Percentiles rank a stretch among this genome's conserved stretches.
phyloP scores from a whole-genome alignment of 345 rosid species.

The Populus deltoides region DNA sequence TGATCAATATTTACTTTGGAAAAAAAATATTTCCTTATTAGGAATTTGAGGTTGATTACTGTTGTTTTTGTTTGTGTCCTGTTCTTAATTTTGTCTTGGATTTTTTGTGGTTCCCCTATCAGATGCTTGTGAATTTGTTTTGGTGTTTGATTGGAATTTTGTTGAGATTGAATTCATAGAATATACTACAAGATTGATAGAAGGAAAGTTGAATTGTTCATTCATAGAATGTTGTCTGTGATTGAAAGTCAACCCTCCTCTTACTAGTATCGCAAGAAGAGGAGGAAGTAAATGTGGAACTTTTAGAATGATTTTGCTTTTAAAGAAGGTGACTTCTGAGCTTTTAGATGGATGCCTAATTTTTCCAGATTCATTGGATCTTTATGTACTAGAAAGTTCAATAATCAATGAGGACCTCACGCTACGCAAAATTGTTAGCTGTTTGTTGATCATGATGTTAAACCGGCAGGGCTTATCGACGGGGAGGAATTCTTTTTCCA shows the following conservation, averaged over 20 bases:
- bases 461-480: not conserved
- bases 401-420: not conserved
- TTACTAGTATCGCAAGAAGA: not conserved
- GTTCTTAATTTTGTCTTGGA: not conserved
- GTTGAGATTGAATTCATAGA: not conserved
- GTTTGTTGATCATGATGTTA: not conserved
- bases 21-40: not conserved
- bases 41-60: not conserved
- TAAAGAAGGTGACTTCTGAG: no score
- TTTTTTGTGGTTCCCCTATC: not conserved
- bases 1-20: not conserved
- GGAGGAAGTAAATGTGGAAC: no score
- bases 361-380: not conserved
- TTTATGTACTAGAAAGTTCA: not conserved
- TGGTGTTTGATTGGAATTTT: not conserved
- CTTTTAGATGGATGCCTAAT: no score
- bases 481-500: not conserved
- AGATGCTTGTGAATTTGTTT: not conserved
- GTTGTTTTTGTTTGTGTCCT: not conserved
- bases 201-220: not conserved
- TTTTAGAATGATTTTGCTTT: no score
- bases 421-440: not conserved
- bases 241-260: not conserved
- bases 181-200: not conserved
- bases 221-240: not conserved